Base-by-base conservation (phyloP, 352 stramenopile genomes). In the Plasmopara halstedii region DNA sequence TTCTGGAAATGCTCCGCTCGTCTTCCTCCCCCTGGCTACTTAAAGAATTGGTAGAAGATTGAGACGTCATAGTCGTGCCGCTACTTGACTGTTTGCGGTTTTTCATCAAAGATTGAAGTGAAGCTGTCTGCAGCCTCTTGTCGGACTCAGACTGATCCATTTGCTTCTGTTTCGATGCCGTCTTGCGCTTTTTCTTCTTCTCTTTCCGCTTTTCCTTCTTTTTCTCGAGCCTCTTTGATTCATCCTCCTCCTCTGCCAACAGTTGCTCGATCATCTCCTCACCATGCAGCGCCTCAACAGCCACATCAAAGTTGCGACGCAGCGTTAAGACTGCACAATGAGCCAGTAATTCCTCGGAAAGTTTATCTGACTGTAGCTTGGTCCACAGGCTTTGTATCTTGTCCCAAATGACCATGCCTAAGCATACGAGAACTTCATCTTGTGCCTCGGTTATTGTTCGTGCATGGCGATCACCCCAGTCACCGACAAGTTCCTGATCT, bases 181-280 rank as follows among this genome's bases (percentile, higher is more conserved):
- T 81, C 56, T 91, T 91, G 29, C 81, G 76, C 33, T 93, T 93
- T 50, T 93, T 93, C 65, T 90, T 93, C 53, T 93, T 93, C 49
- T 90, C 81, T 47, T 93, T 93, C 32, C 69, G 68, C 65, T 93
- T 93, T 35, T 93, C 81, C 39, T 93, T 93, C 50, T 89, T 93
- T 58, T 87, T 84, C 2, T 69, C 77, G 22, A 88, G 45, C 15
- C 78, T 77, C 31, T 70, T 58, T 45, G 64, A 83, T 46, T 93
- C 81, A 37, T 90, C 78, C 41, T 90, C 81, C 53, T 93, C 81
- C 41, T 93, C 81, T 10, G 81, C 78, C 35, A 93, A 55, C 25
- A 93, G 34, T 38, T 88, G 78, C 41, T 90, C 81, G 70, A 93
- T 93, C 76, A 93, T 93, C 43, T 90, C 81, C 45, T 88, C 67